These are phyloP conservation scores for Zygotorulaspora florentina DNA, from an alignment of 805 yeast genomes.

Conservation along the genomic window DNA sequence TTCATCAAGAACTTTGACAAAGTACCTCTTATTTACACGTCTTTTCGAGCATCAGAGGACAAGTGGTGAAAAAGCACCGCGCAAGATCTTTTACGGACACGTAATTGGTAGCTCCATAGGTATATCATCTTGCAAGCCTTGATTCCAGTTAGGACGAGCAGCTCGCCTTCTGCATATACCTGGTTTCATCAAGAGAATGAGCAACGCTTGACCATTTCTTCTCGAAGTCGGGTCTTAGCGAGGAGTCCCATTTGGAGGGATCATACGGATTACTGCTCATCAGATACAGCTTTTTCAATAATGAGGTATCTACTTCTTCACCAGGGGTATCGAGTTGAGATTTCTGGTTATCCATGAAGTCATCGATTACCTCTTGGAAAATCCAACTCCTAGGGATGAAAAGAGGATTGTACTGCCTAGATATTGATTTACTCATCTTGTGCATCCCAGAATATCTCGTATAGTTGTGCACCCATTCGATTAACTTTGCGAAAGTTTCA, in stretches of 20 bases:
- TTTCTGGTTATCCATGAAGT: constrained; percentile 47
- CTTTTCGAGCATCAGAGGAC: too few species aligned
- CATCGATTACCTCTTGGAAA: constrained; percentile 71
- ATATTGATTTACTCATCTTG: constrained; percentile 39
- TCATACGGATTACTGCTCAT: constrained; percentile 80
- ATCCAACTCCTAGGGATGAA: constrained; percentile 86
- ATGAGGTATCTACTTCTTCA: constrained; percentile 30
- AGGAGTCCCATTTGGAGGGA: constrained; percentile 57
- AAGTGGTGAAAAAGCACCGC: too few species aligned
- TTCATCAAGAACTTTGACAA: too few species aligned
- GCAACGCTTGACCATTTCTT: constrained; percentile 41
- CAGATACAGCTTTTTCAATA: constrained; percentile 55
- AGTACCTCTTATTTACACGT: too few species aligned
- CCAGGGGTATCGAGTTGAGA: constrained; percentile 38
- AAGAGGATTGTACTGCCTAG: constrained; percentile 60
- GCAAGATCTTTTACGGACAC: too few species aligned
- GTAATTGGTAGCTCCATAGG: too few species aligned
- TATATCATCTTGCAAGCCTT: too few species aligned
- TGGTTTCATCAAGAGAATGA: constrained; percentile 5
- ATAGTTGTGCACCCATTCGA: constrained; percentile 52
- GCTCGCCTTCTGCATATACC: constrained; percentile 11
- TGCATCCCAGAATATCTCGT: constrained; percentile 36
- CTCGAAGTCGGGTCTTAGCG: constrained; percentile 50
- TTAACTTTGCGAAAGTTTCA: constrained; percentile 41
- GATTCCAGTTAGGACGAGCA: constrained; percentile 3